Conservation (phyloP, 2,329 filamentous ascomycete species). For the Epichloe gansuensis region DNA sequence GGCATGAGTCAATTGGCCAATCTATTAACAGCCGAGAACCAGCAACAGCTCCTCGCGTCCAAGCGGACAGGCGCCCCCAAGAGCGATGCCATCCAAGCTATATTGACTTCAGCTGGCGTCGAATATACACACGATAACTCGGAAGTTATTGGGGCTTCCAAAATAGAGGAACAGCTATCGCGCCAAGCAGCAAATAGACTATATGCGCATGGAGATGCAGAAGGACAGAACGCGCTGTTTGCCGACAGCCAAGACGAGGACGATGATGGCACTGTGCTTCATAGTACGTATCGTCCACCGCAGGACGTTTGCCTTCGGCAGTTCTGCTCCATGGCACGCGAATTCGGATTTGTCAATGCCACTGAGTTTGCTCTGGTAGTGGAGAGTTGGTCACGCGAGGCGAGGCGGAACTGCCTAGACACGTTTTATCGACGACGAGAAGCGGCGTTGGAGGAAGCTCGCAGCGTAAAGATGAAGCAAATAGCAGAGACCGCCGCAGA, state of each 20-base stretch:
- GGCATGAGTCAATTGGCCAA: slow-evolving; percentile 62
- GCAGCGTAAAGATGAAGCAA: slow-evolving; percentile 8
- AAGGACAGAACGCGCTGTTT: slow-evolving; percentile 46
- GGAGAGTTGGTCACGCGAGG: slow-evolving; percentile 78
- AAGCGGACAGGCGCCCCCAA: slow-evolving; percentile 28
- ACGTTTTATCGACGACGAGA: slow-evolving; percentile 63
- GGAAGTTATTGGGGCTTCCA: slow-evolving; percentile 86
- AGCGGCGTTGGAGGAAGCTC: slow-evolving; percentile 22
- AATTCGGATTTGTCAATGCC: slow-evolving; percentile 62
- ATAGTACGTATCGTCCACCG: slow-evolving; percentile 55
- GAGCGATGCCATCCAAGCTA: slow-evolving; percentile 75
- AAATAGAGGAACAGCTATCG: slow-evolving; percentile 76
- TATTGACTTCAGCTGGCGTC: slow-evolving; percentile 76
- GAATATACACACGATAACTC: slow-evolving; percentile 95
- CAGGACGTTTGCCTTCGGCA: slow-evolving; percentile 64
- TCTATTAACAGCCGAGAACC: slow-evolving; percentile 35
- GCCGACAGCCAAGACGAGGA: slow-evolving; percentile 31
- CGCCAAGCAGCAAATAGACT: slow-evolving; percentile 56
- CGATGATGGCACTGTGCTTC: slow-evolving; percentile 17
- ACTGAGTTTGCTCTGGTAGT: slow-evolving; percentile 84
- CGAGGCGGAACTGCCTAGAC: slow-evolving; percentile 67
- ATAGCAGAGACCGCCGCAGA: neutral
- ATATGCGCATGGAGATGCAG: slow-evolving; percentile 29
- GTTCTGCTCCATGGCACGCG: slow-evolving; percentile 80
- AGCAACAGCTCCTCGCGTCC: slow-evolving; percentile 22